Conservation (phyloP, 192 early-diverging fungal species). For the Gaertneriomyces semiglobifer region DNA sequence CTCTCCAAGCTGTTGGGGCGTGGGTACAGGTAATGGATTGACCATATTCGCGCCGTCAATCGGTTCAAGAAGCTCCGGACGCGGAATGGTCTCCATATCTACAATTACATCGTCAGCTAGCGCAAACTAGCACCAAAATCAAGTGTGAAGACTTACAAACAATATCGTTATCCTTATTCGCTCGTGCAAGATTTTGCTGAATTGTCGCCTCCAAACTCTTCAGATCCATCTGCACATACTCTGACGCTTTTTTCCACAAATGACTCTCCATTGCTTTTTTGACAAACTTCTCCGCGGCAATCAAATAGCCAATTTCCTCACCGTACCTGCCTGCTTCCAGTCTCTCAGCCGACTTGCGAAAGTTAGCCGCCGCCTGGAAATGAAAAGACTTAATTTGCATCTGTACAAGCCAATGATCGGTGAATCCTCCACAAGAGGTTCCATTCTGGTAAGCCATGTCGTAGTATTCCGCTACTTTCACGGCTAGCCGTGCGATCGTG, state of each 20-base stretch:
- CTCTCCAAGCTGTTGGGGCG: conserved; percentile 51
- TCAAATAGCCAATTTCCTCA: conserved; percentile 78
- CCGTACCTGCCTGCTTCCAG: conserved; percentile 59
- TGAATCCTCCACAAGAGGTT: conserved; percentile 55
- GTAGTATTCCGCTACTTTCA: conserved; percentile 70
- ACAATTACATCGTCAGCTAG: neutral
- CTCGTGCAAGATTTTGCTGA: conserved; percentile 45
- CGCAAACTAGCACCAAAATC: neutral
- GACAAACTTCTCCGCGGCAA: conserved; percentile 36
- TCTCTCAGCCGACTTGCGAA: conserved; percentile 65
- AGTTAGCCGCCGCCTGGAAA: conserved; percentile 75
- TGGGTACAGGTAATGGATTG: conserved; percentile 61
- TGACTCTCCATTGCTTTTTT: conserved; percentile 30
- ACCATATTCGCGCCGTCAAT: conserved; percentile 74
- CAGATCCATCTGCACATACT: conserved; percentile 30
- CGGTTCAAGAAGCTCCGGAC: conserved; percentile 50
- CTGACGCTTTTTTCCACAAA: conserved; percentile 24
- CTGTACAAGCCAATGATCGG: conserved; percentile 62
- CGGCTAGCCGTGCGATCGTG: conserved; percentile 72
- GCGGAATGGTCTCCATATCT: conserved; percentile 73
- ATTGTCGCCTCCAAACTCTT: conserved; percentile 30
- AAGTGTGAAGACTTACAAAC: conserved; percentile 46
- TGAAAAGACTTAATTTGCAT: conserved; percentile 73
- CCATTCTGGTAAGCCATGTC: conserved; percentile 64
- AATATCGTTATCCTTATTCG: conserved; percentile 88